phyloP scores from a whole-genome alignment of 768 basidiomycete genomes.

The Mrakia hoshinonis region DNA sequence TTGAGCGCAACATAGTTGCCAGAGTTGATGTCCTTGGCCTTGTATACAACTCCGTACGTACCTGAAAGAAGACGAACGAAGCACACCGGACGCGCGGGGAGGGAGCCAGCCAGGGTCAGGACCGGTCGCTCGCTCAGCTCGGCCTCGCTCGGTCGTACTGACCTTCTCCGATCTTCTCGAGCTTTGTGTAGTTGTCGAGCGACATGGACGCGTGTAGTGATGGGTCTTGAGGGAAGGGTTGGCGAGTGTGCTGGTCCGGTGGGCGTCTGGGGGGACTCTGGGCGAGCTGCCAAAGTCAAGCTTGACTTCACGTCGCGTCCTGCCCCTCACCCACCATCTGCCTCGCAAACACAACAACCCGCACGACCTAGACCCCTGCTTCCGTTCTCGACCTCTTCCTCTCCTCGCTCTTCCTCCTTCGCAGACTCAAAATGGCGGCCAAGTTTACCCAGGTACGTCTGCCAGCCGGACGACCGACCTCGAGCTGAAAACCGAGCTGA shows the following conservation, averaged over 20 bases:
- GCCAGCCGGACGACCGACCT: neutral
- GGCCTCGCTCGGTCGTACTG: constrained; percentile 47
- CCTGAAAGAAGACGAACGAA: constrained; percentile 48
- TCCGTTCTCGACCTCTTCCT: neutral
- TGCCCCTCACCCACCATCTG: neutral
- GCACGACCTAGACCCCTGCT: neutral
- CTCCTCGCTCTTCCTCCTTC: neutral
- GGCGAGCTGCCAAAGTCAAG: neutral
- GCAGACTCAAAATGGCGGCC: neutral
- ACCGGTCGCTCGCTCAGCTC: too few relatives aligned
- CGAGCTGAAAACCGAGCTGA: neutral
- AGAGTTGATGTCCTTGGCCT: constrained; percentile 71
- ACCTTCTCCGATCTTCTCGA: constrained; percentile 89
- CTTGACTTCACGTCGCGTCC: constrained; percentile 2
- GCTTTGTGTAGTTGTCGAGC: constrained; percentile 75
- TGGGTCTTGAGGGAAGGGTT: neutral
- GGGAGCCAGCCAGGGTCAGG: too few relatives aligned
- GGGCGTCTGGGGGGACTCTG: neutral
- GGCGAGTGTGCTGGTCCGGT: neutral
- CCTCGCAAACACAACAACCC: too few relatives aligned
- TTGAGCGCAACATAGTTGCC: constrained; percentile 88
- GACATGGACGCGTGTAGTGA: constrained; percentile 13
- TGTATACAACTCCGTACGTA: constrained; percentile 97
- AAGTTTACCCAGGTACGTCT: constrained; percentile 14
- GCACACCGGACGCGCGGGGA: neutral